Base-by-base conservation (phyloP, 345 rosid species). In the Eucalyptus coolabah region DNA sequence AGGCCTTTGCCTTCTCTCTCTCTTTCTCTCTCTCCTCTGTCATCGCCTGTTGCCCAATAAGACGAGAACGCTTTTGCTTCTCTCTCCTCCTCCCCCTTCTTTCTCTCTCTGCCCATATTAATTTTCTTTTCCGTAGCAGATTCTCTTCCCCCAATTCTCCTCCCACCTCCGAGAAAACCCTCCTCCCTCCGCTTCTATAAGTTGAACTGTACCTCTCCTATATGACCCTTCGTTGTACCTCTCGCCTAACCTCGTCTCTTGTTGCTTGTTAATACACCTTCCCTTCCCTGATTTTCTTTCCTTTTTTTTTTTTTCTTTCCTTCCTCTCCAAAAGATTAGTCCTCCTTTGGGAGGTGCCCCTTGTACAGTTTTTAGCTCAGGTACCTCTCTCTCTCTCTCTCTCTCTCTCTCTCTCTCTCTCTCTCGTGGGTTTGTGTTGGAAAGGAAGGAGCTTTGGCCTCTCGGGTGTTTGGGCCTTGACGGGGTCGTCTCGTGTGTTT, bases 361-460 rank as follows among this genome's bases (percentile, higher is more conserved):
- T 34, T 92, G 94, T 90, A 91, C 93, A 92, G 94, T 87, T 90
- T 86, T 19, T 88, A 88, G 45, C 90, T 91, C 72, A 90, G 93
- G 93, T 90, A 91, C 45, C n/a, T 9, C 80, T 7, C 63, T 4
- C 50, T 34, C 63, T 4, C 50, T 34, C 50, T 34, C 18, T 13
- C 56, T 40, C 54, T 26, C 3, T 12, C 14, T 34, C 54, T 32
- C 6, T 34, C 54, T 32, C 6, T 54, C 23, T 53, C 45, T 11
- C 45, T 11, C 7, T 49, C 2, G 28, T 42, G 18, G 51, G 59
- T 69, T 49, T 59, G 87, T n/a, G 54, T 81, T 87, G 30, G 7
- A 47, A 63, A 54, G 45, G 69, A 51, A 37, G 50, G 34, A 49
- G 10, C 9, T 69, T 42, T 86, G 24, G 86, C 44, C 28, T 11